phyloP scores from a whole-genome alignment of 768 basidiomycete species.

The Auriscalpium microsporum region DNA sequence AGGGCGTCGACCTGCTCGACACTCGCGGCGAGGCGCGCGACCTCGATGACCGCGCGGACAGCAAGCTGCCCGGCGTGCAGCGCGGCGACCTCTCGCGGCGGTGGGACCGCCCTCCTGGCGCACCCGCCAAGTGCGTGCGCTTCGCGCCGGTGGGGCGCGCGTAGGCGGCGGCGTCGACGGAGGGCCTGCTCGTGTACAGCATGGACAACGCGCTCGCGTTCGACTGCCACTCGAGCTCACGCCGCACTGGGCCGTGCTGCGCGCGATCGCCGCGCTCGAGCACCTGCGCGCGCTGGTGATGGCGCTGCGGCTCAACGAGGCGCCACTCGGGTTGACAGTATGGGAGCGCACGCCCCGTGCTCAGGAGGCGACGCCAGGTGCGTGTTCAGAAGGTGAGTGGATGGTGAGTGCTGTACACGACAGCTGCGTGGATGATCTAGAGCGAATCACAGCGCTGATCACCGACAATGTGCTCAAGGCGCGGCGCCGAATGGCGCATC shows the following conservation, averaged over 20 bases:
- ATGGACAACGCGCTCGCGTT: conserved; percentile 83
- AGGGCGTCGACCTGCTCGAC: conserved; percentile 63
- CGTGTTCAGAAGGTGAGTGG: no score
- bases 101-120: conserved; percentile 72
- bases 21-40: conserved; percentile 81
- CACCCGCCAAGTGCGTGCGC: conserved; percentile 86
- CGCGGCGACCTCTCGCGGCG: conserved; percentile 84
- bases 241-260: conserved; percentile 76
- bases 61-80: conserved; percentile 75
- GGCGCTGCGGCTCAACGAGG: conserved; percentile 88
- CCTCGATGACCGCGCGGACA: conserved; percentile 82
- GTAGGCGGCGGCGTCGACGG: conserved; percentile 96
- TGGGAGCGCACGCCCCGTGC: no score
- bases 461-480: no score
- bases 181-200: conserved; percentile 91
- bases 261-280: conserved; percentile 58
- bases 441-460: no score
- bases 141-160: conserved; percentile 90
- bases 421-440: no score
- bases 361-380: no score
- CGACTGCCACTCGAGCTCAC: conserved; percentile 95
- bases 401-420: no score
- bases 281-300: conserved; percentile 90
- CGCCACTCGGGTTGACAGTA: no score
- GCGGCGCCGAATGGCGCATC: no score